Evolutionary conservation across 2,329 filamentous ascomycete genomes (phyloP).

Genomic region (Ascochyta rabiei): DNA sequence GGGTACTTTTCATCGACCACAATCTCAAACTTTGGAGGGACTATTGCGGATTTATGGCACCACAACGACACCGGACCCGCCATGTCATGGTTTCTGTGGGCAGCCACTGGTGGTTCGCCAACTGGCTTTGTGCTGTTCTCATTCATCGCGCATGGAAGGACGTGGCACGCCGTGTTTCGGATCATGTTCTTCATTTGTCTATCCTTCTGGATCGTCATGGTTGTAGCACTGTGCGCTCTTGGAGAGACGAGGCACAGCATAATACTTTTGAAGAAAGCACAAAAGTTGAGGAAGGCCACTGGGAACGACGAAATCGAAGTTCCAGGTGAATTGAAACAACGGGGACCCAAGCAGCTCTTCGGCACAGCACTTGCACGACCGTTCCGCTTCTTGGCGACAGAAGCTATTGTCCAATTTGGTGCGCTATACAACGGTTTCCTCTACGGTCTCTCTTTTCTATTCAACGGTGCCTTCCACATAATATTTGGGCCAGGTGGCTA

Average conservation of each 20-base stretch:
- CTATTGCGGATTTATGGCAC: conserved; percentile 54
- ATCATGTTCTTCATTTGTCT: conserved; percentile 55
- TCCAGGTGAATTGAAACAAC: conserved; percentile 49
- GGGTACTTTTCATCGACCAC: conserved; percentile 54
- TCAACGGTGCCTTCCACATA: conserved; percentile 57
- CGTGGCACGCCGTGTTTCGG: conserved; percentile 55
- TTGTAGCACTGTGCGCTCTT: conserved; percentile 43
- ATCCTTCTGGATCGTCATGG: conserved; percentile 52
- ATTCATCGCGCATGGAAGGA: conserved; percentile 51
- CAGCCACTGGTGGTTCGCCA: conserved; percentile 54
- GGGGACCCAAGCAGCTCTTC: conserved; percentile 49
- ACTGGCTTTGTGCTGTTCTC: conserved; percentile 56
- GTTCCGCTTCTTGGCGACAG: conserved; percentile 54
- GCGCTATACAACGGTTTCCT: conserved; percentile 58
- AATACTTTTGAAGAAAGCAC: conserved; percentile 48
- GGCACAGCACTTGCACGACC: conserved; percentile 53
- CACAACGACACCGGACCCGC: conserved; percentile 51
- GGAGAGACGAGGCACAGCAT: conserved; percentile 56
- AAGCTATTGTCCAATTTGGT: conserved; percentile 57
- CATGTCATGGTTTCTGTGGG: conserved; percentile 55
- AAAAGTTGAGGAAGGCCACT: conserved; percentile 32
- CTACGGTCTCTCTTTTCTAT: conserved; percentile 57
- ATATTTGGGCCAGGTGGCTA: conserved; percentile 56
- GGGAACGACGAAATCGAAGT: conserved; percentile 39
- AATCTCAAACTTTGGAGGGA: conserved; percentile 51